These are phyloP conservation scores for Hordeum pubiflorum DNA, from an alignment of 202 grass and related monocot genomes.

Conservation along the genomic window DNA sequence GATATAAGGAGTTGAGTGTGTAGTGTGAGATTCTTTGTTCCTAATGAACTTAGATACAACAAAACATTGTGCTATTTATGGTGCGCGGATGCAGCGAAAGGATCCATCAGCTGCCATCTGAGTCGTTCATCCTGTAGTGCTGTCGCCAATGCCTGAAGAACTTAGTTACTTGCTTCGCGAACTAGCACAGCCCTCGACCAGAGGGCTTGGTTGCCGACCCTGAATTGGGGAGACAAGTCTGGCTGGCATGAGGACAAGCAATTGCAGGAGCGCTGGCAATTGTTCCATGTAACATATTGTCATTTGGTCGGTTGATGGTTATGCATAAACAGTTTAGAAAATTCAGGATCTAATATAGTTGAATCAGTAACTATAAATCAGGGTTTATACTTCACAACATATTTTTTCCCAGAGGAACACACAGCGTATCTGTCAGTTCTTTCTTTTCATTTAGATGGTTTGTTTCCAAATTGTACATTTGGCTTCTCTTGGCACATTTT, in stretches of 20 bases:
- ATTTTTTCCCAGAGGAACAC: too few species aligned
- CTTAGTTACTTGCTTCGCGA: background rate
- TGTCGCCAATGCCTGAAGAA: too few species aligned
- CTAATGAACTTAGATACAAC: background rate
- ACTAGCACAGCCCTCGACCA: too few species aligned
- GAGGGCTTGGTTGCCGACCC: background rate
- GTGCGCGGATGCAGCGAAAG: background rate
- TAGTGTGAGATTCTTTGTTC: background rate
- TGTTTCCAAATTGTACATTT: too few species aligned
- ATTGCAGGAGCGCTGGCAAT: background rate
- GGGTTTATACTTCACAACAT: too few species aligned
- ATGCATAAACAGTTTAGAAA: background rate
- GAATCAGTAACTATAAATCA: too few species aligned
- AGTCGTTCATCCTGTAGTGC: background rate
- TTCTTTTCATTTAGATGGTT: too few species aligned
- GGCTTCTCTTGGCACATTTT: too few species aligned
- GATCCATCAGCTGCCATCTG: background rate
- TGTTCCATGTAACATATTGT: background rate
- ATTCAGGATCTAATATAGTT: too few species aligned
- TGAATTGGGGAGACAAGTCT: background rate
- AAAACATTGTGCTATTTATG: background rate
- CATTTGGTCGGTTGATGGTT: background rate
- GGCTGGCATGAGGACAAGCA: background rate
- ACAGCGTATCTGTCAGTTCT: too few species aligned
- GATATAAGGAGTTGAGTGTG: background rate